phyloP scores from a whole-genome alignment of 2,329 filamentous ascomycete species.

The Rasamsonia emersonii region DNA sequence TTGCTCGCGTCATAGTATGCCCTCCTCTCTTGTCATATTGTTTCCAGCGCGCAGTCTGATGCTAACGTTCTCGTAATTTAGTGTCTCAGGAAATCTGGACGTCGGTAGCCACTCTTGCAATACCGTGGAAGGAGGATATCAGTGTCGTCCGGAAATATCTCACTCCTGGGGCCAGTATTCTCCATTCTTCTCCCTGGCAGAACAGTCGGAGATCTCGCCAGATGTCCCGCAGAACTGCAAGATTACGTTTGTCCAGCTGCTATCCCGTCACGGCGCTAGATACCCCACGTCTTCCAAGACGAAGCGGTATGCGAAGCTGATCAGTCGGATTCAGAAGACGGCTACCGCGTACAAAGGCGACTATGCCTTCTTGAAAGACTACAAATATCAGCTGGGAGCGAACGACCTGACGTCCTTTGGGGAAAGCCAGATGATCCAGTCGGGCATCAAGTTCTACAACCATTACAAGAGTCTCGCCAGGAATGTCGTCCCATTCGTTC shows the following conservation, averaged over 20 bases:
- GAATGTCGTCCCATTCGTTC: slow-evolving; percentile 57
- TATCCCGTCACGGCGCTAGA: slow-evolving; percentile 78
- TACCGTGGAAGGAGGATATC: background rate
- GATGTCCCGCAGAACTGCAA: slow-evolving; percentile 59
- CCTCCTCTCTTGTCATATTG: too few species aligned
- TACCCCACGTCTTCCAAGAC: slow-evolving; percentile 68
- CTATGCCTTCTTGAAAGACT: slow-evolving; percentile 63
- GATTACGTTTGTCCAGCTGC: slow-evolving; percentile 69
- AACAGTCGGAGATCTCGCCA: slow-evolving; percentile 52
- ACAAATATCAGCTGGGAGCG: slow-evolving; percentile 60
- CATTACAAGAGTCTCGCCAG: slow-evolving; percentile 59
- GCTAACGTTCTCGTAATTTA: background rate
- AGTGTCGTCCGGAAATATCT: slow-evolving; percentile 40
- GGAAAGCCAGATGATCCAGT: slow-evolving; percentile 61
- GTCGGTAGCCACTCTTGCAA: background rate
- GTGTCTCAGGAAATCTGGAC: background rate
- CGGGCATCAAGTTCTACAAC: slow-evolving; percentile 65
- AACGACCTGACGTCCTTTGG: slow-evolving; percentile 64
- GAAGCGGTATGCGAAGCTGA: slow-evolving; percentile 51
- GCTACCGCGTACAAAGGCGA: slow-evolving; percentile 49
- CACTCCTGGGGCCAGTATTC: slow-evolving; percentile 82
- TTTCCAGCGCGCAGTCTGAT: background rate
- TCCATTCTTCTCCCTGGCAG: slow-evolving; percentile 63
- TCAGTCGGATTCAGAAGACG: slow-evolving; percentile 57
- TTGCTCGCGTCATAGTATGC: background rate